Percentiles rank a stretch among this genome's conserved stretches.
Conservation (phyloP, 495 filamentous ascomycete genomes). For the Penicillium herquei region DNA sequence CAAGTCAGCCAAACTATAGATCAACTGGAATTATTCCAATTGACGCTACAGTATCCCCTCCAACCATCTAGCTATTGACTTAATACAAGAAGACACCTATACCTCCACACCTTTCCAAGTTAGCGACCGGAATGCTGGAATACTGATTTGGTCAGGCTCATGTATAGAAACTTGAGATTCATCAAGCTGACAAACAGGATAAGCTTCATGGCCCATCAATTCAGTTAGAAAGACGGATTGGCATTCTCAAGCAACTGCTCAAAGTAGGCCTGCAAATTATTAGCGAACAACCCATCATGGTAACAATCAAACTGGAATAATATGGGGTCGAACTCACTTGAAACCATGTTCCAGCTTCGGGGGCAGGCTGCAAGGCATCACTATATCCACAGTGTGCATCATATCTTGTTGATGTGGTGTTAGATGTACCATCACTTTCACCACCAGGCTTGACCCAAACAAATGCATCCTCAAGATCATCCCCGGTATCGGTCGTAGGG, state of each 20-base stretch:
- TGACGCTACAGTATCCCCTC: too few relatives aligned
- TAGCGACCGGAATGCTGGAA: too few relatives aligned
- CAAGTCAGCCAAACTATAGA: neutral
- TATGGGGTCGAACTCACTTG: constrained; percentile 10
- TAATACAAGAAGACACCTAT: too few relatives aligned
- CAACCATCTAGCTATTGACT: too few relatives aligned
- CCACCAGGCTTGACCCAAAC: constrained; percentile 86
- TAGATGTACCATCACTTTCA: constrained; percentile 74
- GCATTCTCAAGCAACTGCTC: constrained; percentile 17
- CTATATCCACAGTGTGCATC: constrained; percentile 66
- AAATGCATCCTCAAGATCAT: constrained; percentile 65
- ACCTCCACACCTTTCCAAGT: too few relatives aligned
- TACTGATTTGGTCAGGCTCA: too few relatives aligned
- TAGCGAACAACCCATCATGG: neutral
- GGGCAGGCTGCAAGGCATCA: constrained; percentile 63
- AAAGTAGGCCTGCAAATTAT: constrained; percentile 24
- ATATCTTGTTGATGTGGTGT: constrained; percentile 58
- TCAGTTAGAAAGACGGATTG: constrained; percentile 12
- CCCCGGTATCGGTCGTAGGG: constrained; percentile 61
- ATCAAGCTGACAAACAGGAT: too few relatives aligned
- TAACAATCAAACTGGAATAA: neutral
- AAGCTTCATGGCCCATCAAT: neutral
- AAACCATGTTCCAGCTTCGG: constrained; percentile 78
- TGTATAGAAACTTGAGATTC: too few relatives aligned
- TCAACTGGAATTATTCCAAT: too few relatives aligned